Conservation (phyloP, 176 grass and related monocot genomes). For the Oryza nivara region DNA sequence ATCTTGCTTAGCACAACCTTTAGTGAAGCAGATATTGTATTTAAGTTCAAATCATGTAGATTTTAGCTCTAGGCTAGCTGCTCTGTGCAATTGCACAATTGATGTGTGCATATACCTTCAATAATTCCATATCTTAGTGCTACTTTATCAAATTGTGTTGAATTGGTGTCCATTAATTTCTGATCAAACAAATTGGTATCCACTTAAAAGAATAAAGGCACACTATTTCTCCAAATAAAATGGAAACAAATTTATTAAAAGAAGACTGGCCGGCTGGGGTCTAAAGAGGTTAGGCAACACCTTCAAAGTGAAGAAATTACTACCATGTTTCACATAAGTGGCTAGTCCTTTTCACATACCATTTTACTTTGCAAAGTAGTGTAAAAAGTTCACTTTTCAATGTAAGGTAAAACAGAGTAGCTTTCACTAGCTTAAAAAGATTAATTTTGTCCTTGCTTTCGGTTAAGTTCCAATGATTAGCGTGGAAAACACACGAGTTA, state of each 20-base stretch:
- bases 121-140: conserved; percentile 3
- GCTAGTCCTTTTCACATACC: not conserved
- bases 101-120: conserved; percentile 7
- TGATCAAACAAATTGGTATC: not conserved
- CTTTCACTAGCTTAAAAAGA: conserved; percentile 32
- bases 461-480: not conserved
- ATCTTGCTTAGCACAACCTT: not conserved
- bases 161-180: not conserved
- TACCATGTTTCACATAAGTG: conserved; percentile 22
- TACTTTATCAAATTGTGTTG: conserved; percentile 4
- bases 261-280: not conserved
- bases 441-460: conserved; percentile 6
- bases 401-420: conserved; percentile 31
- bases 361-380: conserved; percentile 1
- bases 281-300: conserved; percentile 33
- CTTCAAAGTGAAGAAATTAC: conserved; percentile 31
- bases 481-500: not conserved
- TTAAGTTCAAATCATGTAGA: conserved; percentile 16
- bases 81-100: not conserved
- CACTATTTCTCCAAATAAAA: conserved; percentile 5
- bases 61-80: not conserved
- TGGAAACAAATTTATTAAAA: conserved; percentile 28
- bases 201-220: not conserved
- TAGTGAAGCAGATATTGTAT: not conserved
- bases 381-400: conserved; percentile 32